Base-by-base conservation (phyloP, 2,329 filamentous ascomycete genomes). In the Fusarium robinianum region DNA sequence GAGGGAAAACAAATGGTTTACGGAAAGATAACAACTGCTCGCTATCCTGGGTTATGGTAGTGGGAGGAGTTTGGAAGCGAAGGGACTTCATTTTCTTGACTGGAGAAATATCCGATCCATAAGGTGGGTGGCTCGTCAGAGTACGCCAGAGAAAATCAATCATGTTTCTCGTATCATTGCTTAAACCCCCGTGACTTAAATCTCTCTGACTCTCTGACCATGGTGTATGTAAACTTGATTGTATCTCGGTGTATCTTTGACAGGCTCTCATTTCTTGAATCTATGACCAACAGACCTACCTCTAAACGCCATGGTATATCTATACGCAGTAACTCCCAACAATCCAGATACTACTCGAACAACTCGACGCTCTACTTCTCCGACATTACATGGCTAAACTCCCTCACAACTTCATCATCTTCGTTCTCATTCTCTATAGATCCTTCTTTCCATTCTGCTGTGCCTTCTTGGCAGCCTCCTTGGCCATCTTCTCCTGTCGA, bases 401-500 rank as follows among this genome's bases (percentile, higher is more conserved):
- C 31, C n/a, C 17, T 24, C 15, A 27, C 6, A 33, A 12, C 17
- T 7, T 10, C 21, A 15, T 18, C 12, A 26, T 17, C n/a, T 14
- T 18, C 14, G 5, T 15, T 9, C 16, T 15, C 12, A 29, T 25
- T 21, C 32, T 27, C 46, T 48, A 64, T 29, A 59, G 57, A 29
- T 60, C 52, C 53, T 72, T 72, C 57, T 68, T 70, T 2, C 49
- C 62, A 8, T 38, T 47, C 26, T 54, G 45, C 25, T 57, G 45
- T 9, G 55, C 60, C 58, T 67, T 71, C 66, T 82, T 85, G 19
- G 80, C 83, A 38, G 73, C 75, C 66, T 85, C 83, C 75, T 95
- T 96, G 42, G 81, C 84, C 63, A 83, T 74, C 78, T 97, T 96
- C 75, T 96, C 92, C 55, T 79, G 75, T 55, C 87, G 79, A 43